Evolutionary conservation across 2,329 filamentous ascomycete species (phyloP).

Genomic region (Cladophialophora psammophila): DNA sequence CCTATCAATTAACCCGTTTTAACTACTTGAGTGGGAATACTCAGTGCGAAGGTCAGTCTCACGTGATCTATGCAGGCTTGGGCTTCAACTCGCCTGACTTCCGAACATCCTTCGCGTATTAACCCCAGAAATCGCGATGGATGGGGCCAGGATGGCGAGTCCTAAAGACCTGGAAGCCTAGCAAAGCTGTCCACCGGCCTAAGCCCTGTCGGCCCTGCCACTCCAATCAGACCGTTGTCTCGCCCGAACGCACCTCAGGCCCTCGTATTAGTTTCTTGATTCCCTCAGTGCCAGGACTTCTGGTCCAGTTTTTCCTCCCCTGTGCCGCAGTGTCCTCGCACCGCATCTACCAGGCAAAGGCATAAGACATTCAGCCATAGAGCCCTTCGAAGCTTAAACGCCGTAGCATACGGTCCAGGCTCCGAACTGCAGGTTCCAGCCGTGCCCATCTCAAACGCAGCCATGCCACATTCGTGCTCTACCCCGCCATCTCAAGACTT

Average conservation of each 20-base stretch:
- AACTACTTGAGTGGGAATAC: background rate
- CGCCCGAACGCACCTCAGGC: background rate
- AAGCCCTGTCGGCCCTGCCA: background rate
- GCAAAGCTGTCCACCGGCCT: background rate
- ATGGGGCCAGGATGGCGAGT: background rate
- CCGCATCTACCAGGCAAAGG: background rate
- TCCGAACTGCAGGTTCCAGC: background rate
- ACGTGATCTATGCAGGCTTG: background rate
- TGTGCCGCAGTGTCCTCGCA: background rate
- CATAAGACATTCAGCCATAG: background rate
- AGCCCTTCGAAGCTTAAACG: background rate
- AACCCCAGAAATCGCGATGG: background rate
- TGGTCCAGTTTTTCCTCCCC: background rate
- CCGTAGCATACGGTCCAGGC: background rate
- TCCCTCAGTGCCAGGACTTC: background rate
- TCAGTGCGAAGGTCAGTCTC: background rate
- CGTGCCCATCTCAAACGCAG: background rate
- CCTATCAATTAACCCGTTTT: background rate
- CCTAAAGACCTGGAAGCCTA: background rate
- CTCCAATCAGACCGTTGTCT: background rate
- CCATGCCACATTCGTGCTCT: background rate
- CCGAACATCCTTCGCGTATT: background rate
- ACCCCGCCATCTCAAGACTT: background rate
- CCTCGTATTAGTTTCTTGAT: slow-evolving; percentile 1
- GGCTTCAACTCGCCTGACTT: background rate